Conservation (phyloP, 352 stramenopile genomes). For the Pythium sukuiense region DNA sequence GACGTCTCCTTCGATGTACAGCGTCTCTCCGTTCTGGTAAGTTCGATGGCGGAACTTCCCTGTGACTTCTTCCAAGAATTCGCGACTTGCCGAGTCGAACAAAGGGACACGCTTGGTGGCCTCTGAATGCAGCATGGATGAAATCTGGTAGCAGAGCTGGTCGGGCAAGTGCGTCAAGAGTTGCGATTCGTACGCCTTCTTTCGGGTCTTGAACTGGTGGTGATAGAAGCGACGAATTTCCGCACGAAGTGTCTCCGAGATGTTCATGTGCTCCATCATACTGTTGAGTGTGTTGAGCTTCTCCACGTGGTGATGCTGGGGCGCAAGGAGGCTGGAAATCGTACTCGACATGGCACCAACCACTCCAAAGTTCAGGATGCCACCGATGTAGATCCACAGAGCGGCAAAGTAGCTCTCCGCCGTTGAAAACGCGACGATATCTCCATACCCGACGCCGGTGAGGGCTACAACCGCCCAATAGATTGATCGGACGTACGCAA, state of each 20-base stretch:
- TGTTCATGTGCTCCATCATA: conserved; percentile 57
- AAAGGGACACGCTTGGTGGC: conserved; percentile 53
- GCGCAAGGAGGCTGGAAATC: conserved; percentile 65
- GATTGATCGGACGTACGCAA: conserved; percentile 69
- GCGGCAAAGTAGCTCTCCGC: conserved; percentile 69
- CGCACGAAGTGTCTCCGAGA: conserved; percentile 48
- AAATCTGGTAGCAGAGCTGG: conserved; percentile 76
- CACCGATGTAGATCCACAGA: conserved; percentile 73
- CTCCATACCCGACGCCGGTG: conserved; percentile 70
- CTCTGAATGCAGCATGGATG: conserved; percentile 62
- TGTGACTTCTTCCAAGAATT: conserved; percentile 79
- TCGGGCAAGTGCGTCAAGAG: conserved; percentile 66
- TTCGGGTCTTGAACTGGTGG: conserved; percentile 55
- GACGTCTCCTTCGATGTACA: conserved; percentile 65
- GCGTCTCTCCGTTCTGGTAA: conserved; percentile 72
- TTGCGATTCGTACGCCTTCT: conserved; percentile 70
- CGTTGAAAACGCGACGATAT: conserved; percentile 75
- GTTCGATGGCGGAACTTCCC: conserved; percentile 73
- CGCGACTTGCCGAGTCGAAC: conserved; percentile 61
- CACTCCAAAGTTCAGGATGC: conserved; percentile 78
- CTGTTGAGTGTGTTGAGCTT: conserved; percentile 67
- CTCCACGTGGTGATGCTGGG: conserved; percentile 65
- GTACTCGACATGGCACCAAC: conserved; percentile 82
- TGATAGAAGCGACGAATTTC: conserved; percentile 80
- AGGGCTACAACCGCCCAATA: conserved; percentile 79